Base-by-base conservation (phyloP, 208 protist species). In the Naegleria gruberi region DNA sequence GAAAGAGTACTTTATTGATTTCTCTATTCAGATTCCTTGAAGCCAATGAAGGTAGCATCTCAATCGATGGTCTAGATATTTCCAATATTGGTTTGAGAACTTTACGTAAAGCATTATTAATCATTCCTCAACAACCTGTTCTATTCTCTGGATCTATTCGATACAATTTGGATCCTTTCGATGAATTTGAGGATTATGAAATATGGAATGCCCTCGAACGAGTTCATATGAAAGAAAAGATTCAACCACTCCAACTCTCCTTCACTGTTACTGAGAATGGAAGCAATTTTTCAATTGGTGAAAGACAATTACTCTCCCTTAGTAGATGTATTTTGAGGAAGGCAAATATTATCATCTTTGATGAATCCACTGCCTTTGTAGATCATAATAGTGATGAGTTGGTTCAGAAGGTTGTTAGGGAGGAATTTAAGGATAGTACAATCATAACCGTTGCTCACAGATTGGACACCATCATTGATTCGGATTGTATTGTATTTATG, bases 91-190 rank as follows among this genome's bases (percentile, higher is more conserved):
- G 12, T 41, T 0, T 92, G 15, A 17, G 91, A n/a, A 2, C 1
- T n/a, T 42, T 91, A 7, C 6, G 90, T 26, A n/a, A 12, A 0
- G 41, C 0, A 37, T 4, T 92, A 0, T 81, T 46, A n/a, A 92
- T 92, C 34, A 92, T 92, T 42, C 90, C 91, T 23, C 91, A 95
- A 90, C 93, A 95, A 37, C 93, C 94, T 43, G 82, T 95, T 10
- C 91, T 96, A 19, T 96, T 96, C 77, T 89, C 93, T 26, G 94
- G 94, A 19, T 94, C 94, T 3, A 87, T 96, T 34, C 65, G 94
- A 4, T 90, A n/a, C 77, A 96, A 96, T 44, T 84, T 96, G 10
- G 94, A 96, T 90, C 94, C 94, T 46, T 95, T 94, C 86, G 84
- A 89, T 5, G 77, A 92, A 23, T 91, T 93, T 90, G 23, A 86